Evolutionary conservation across 2,329 filamentous ascomycete genomes (phyloP).

Genomic region (Exserohilum rostratum): DNA sequence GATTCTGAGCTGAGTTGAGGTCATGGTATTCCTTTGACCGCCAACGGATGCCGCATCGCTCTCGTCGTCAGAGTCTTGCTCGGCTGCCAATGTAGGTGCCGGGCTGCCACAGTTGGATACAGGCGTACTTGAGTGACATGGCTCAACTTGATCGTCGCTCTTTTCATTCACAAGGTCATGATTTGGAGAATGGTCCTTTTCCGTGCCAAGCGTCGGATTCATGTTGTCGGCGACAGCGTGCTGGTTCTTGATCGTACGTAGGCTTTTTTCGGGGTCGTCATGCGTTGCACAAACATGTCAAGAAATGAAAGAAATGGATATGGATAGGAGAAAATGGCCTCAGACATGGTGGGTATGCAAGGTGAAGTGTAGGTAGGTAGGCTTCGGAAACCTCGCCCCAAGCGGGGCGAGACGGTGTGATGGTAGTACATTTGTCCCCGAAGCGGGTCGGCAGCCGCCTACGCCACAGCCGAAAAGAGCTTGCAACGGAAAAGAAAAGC

Average conservation of each 20-base stretch:
- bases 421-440: background rate
- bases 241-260: background rate
- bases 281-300: background rate
- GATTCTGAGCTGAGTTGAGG: conserved; percentile 55
- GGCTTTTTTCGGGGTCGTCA: background rate
- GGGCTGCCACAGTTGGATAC: background rate
- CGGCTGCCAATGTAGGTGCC: background rate
- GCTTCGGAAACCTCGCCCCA: conserved; percentile 1
- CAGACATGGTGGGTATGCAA: background rate
- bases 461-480: background rate
- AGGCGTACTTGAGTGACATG: background rate
- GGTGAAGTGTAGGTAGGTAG: background rate
- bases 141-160: background rate
- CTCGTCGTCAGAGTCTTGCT: conserved; percentile 4
- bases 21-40: conserved; percentile 63
- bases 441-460: background rate
- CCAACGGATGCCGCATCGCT: conserved; percentile 22
- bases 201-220: background rate
- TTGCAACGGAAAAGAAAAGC: background rate
- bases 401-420: background rate
- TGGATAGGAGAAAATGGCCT: background rate
- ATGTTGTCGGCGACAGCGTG: background rate
- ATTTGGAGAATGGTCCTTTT: background rate
- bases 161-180: background rate
- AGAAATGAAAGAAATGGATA: background rate